phyloP scores from a whole-genome alignment of 2,329 filamentous ascomycete species.

The Xylariaceae sp. region DNA sequence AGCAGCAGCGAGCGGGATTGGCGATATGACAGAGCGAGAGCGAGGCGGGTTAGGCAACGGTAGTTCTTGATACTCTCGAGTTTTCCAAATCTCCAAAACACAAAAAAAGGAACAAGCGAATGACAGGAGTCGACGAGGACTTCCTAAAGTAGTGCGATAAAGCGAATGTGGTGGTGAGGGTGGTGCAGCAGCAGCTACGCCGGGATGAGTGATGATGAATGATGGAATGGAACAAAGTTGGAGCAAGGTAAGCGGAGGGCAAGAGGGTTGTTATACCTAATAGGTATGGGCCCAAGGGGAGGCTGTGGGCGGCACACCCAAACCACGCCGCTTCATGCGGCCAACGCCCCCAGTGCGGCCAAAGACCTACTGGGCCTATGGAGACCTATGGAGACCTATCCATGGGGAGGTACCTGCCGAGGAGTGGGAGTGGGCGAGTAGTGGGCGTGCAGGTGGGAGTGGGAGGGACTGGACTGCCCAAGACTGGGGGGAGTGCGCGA shows the following conservation, averaged over 20 bases:
- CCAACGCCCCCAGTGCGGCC: slow-evolving; percentile 3
- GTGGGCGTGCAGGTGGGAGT: no score
- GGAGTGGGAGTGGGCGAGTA: no score
- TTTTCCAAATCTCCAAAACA: slow-evolving; percentile 39
- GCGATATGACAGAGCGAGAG: slow-evolving; percentile 19
- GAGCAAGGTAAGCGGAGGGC: slow-evolving; percentile 30
- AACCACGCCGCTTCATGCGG: slow-evolving; percentile 11
- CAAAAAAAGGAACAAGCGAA: slow-evolving; percentile 58
- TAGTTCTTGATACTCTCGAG: slow-evolving; percentile 33
- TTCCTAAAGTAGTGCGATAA: slow-evolving; percentile 51
- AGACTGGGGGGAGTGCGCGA: no score
- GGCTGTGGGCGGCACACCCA: slow-evolving; percentile 13
- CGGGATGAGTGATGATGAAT: slow-evolving; percentile 34
- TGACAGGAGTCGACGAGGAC: slow-evolving; percentile 71
- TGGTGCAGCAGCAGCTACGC: slow-evolving; percentile 37
- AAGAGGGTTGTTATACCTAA: slow-evolving; percentile 31
- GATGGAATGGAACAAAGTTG: slow-evolving; percentile 29
- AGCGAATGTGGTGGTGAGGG: slow-evolving; percentile 47
- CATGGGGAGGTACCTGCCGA: no score
- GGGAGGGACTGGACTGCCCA: no score
- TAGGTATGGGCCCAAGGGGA: slow-evolving; percentile 15
- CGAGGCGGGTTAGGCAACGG: slow-evolving; percentile 18
- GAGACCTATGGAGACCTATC: no score
- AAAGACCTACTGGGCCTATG: neutral
- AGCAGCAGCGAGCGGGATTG: slow-evolving; percentile 15